Evolutionary conservation across 139 green algal genomes (phyloP).

Genomic region (Tetraselmis striata): DNA sequence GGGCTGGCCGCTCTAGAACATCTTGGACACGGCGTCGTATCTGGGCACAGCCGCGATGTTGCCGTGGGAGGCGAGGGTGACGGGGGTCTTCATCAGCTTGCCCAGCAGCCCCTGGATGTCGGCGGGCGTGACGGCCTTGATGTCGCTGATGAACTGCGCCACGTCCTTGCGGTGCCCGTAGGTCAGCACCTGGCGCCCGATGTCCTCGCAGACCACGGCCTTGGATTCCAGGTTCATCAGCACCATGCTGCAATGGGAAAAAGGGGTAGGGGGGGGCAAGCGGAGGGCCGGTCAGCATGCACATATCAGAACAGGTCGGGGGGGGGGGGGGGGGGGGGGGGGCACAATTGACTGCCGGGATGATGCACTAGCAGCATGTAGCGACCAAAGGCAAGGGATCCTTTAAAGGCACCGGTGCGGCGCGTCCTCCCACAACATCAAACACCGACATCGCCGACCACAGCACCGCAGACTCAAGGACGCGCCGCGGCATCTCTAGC

Average conservation of each 20-base stretch:
- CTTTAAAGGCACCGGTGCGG: too few relatives aligned
- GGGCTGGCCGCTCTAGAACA: conserved; percentile 8
- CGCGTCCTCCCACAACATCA: too few relatives aligned
- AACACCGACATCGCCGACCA: too few relatives aligned
- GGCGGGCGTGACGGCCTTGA: conserved; percentile 26
- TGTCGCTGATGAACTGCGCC: conserved; percentile 31
- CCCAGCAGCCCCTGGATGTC: conserved; percentile 33
- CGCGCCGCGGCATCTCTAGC: too few relatives aligned
- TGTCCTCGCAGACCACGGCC: conserved; percentile 86
- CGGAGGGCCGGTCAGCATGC: conserved; percentile 27
- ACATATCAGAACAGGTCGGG: too few relatives aligned
- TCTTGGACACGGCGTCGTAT: conserved; percentile 32
- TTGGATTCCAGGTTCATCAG: conserved; percentile 91
- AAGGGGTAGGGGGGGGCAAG: too few relatives aligned
- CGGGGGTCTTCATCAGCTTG: conserved; percentile 39
- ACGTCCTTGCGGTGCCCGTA: conserved; percentile 66
- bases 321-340: background rate
- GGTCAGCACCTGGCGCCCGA: conserved; percentile 90
- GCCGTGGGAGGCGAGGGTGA: conserved; percentile 39
- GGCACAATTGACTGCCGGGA: too few relatives aligned
- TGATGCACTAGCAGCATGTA: too few relatives aligned
- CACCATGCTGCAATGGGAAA: conserved; percentile 52
- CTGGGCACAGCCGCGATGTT: conserved; percentile 41
- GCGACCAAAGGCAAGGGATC: too few relatives aligned
- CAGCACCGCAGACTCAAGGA: too few relatives aligned